These are phyloP conservation scores for Penicillium robsamsonii DNA, from an alignment of 495 filamentous ascomycete genomes.

Conservation along the genomic window DNA sequence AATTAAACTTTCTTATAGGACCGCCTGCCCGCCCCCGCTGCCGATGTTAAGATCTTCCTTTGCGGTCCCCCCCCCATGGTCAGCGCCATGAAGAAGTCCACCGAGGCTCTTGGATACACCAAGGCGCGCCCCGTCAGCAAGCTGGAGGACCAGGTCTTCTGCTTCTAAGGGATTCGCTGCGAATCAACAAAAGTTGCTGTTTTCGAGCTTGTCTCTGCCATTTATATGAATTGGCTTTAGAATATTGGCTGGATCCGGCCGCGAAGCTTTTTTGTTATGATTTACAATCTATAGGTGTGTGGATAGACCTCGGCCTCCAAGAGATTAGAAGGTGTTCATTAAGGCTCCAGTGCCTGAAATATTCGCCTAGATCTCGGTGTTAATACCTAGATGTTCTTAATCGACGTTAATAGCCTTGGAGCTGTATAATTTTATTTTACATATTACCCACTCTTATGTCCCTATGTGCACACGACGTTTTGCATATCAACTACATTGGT, in stretches of 20 bases:
- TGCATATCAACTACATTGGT: no score
- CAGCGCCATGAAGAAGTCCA: constrained; percentile 93
- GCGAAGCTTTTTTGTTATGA: background rate
- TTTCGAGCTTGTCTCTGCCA: background rate
- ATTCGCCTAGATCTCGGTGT: background rate
- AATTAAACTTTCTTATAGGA: constrained; percentile 45
- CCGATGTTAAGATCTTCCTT: constrained; percentile 91
- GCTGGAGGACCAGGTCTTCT: constrained; percentile 96
- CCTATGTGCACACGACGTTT: background rate
- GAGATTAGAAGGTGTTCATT: constrained; percentile 1
- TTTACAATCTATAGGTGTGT: constrained; percentile 16
- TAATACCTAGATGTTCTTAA: background rate
- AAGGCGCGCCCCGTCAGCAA: constrained; percentile 95
- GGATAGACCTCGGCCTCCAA: constrained; percentile 14
- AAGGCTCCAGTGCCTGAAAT: background rate
- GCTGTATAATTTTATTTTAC: background rate
- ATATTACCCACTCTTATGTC: background rate
- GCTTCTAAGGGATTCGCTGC: constrained; percentile 62
- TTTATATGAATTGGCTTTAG: background rate
- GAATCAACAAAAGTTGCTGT: background rate
- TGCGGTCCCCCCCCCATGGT: constrained; percentile 98
- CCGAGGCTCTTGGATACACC: constrained; percentile 81
- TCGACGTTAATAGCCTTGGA: background rate
- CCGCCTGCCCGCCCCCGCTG: constrained; percentile 76
- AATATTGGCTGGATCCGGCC: background rate